phyloP scores from a whole-genome alignment of 148 eudicot genomes.

The Rhododendron mucronatum region DNA sequence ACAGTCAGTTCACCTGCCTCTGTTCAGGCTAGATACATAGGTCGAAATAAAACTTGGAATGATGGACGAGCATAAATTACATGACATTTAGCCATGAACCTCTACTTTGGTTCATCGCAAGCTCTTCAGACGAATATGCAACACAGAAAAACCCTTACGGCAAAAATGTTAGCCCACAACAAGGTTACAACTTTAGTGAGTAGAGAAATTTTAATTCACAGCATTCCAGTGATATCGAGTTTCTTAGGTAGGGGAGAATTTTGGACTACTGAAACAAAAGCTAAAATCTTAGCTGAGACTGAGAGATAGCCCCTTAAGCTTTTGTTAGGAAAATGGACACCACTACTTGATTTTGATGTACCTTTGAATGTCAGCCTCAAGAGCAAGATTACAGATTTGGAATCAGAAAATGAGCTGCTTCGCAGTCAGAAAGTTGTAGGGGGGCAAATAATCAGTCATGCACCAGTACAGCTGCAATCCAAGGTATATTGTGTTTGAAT shows the following conservation, averaged over 20 bases:
- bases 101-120: constrained; percentile 1
- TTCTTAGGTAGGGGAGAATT: not conserved
- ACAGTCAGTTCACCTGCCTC: not conserved
- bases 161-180: not conserved
- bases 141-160: not conserved
- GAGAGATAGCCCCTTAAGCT: not conserved
- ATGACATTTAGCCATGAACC: not conserved
- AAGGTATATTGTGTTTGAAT: constrained; percentile 26
- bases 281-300: not conserved
- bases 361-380: constrained; percentile 39
- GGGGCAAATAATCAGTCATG: constrained; percentile 28
- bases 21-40: not conserved
- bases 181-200: not conserved
- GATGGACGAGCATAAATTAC: not conserved
- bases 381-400: constrained; percentile 41
- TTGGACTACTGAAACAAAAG: constrained; percentile 4
- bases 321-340: not conserved
- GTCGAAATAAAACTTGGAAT: not conserved
- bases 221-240: not conserved
- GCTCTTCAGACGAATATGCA: not conserved
- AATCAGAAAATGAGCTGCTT: constrained; percentile 43
- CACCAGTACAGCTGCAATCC: constrained; percentile 16
- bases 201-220: not conserved
- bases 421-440: constrained; percentile 29
- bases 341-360: constrained; percentile 13